A percentile compares a stretch with the other conserved stretches of the same genome.
Conservation (phyloP, 768 basidiomycete species). For the Mycena venus region DNA sequence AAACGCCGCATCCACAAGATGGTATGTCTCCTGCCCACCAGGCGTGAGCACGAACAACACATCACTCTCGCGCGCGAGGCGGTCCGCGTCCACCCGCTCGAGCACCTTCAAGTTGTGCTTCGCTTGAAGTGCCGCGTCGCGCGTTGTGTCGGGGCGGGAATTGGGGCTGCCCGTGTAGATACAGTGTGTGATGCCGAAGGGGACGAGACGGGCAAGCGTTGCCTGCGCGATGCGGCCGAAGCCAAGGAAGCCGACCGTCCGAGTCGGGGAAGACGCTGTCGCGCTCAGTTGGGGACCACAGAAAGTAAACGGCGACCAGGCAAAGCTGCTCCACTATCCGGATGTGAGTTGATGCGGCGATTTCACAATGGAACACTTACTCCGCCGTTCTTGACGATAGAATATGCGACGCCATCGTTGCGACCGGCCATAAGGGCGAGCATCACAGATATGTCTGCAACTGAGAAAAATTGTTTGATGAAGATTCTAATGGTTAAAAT, state of each 20-base stretch:
- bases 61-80: conserved; percentile 85
- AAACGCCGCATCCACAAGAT: conserved; percentile 80
- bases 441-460: conserved; percentile 93
- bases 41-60: conserved; percentile 88
- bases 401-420: conserved; percentile 75
- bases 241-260: conserved; percentile 91
- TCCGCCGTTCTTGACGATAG: conserved; percentile 76
- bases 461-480: conserved; percentile 54
- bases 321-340: conserved; percentile 66
- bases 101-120: conserved; percentile 56
- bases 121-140: conserved; percentile 50
- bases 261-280: conserved; percentile 58
- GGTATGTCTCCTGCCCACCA: conserved; percentile 76
- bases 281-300: conserved; percentile 87
- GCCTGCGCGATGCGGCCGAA: conserved; percentile 96
- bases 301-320: conserved; percentile 87
- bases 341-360: background rate
- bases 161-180: conserved; percentile 75
- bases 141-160: conserved; percentile 58
- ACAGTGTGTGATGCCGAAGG: conserved; percentile 85
- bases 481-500: background rate
- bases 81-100: conserved; percentile 70
- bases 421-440: conserved; percentile 93
- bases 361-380: conserved; percentile 53
- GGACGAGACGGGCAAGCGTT: conserved; percentile 80